Base-by-base conservation (phyloP, 2,329 filamentous ascomycete species). In the Ophiostoma piceae region DNA sequence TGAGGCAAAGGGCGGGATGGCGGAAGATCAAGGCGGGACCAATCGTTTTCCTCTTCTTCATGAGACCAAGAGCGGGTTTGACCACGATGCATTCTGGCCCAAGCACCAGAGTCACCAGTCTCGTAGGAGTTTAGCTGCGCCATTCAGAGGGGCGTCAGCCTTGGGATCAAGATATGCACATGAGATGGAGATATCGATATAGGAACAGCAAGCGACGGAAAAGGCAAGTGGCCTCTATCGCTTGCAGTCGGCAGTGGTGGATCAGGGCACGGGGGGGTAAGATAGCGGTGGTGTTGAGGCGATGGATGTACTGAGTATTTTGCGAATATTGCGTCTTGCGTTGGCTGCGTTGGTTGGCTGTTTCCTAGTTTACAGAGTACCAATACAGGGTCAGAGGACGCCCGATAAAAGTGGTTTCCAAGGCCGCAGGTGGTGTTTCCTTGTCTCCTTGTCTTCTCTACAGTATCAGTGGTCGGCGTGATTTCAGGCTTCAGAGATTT, bases 101-200 rank as follows among this genome's bases (percentile, higher is more conserved):
- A 43, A 66, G 65, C 22, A 74, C 37, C 39, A 67, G 72, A 73
- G 66, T 75, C 74, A 72, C 75, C 70, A 19, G 70, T 74, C 64
- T 73, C 73, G 72, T 73, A 72, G 71, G 75, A 72, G 70, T 75
- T 73, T 67, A 74, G 71, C 70, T 75, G 75, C 71, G 76, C 77
- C 76, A 79, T 79, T 77, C 76, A 75, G 75, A 73, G 71, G 71
- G 72, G 71, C 70, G 73, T 74, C 73, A 76, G 76, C 76, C 75
- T 72, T 70, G 71, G 70, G 54, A 68, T 62, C 67, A 71, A 57
- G 70, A 70, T 67, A 69, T 67, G 71, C 64, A 70, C 74, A 74
- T 75, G 68, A 70, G 32, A 68, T n/a, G 19, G 32, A 22, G 41
- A 64, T 54, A 41, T 43, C 16, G 37, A 68, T 35, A 32, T 32